Evolutionary conservation across 805 yeast species (phyloP), one percentile per base, ranked within the genome.

Genomic region (Ogataea minuta): DNA sequence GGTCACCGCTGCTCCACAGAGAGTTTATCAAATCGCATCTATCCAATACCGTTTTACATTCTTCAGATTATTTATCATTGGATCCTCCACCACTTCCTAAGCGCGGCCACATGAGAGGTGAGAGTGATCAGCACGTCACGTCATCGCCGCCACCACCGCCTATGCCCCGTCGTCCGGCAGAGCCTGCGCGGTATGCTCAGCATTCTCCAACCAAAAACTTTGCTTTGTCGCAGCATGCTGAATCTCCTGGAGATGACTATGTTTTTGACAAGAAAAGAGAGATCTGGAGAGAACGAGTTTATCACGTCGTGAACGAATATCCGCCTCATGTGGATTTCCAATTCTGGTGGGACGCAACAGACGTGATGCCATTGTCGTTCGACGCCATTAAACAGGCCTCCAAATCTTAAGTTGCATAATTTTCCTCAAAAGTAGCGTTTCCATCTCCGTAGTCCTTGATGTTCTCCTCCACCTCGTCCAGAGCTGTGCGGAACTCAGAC

Each of bases 361-460:
- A 69, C 31, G 56, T 74, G 4, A 59, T 59, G 45, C 59, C 63
- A 6, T 67, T 64, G 9, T 59, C 60, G n/a, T 44, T 53, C 17
- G 35, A 44, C 8, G 23, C 52, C 8, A 35, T 58, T 21, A 31
- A 23, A 21, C 16, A 32, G 25, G 19, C 30, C n/a, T 31, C 36
- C 23, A 33, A 40, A 23, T 28, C 21, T 25, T 28, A 29, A 31
- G 37, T 23, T 28, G 42, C 41, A 25, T 40, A 30, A 30, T 58
- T 54, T 23, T 65, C 60, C 34, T 55, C 63, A 10, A 59, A 56
- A 46, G 64, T 62, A 5, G 68, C 72, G 35, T 53, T 50, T 8
- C 87, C 90, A 60, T 83, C 87, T 57, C 90, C 90, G 50, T 82
- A 82, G 62, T 82, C 90, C 58, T 76, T 81, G 49, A 80, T 72